Evolutionary conservation across 2,329 filamentous ascomycete species (phyloP), one percentile per base, ranked within the genome.

Genomic region (Monosporascus sp.): DNA sequence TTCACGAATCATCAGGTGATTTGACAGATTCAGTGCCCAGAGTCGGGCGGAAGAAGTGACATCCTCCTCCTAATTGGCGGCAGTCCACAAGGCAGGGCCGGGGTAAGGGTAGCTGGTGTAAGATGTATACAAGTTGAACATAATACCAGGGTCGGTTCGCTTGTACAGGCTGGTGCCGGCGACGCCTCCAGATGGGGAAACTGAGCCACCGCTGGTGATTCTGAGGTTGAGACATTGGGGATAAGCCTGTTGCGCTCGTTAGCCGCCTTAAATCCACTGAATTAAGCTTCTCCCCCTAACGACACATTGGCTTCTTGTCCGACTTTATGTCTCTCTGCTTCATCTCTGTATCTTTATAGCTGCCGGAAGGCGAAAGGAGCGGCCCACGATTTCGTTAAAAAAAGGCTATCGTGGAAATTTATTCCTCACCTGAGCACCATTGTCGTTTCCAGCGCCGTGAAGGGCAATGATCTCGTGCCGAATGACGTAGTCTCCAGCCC

Each of bases 381-480:
- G 31, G 4, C 31, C 31, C 31, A 35, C 9, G 11, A 14, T 35
- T 3, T 11, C 9, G 11, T 35, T 26, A 17, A 7, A 22, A n/a
- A 47, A 3, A 9, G 1, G 1, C 3, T 7, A 19, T 19, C 17
- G 19, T 19, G 19, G 19, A 17, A 41, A 41, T 9, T 9, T 5
- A 19, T 41, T 20, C 19, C 41, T 44, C 7, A 27, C 43, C 43
- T 62, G 60, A 1, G 74, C 74, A 44, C 70, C 70, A 6, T 65
- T 58, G 47, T 41, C 52, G 16, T 53, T 59, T 4, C 62, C 67
- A 22, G 70, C 76, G 22, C 68, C 68, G 67, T 79, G 76, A 7
- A 79, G 69, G 19, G 75, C 76, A 54, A 79, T 74, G 59, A 78
- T 74, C 64, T 79, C 77, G 61, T 78, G 74, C 45, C 77, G 74